Evolutionary conservation across 2,329 filamentous ascomycete species (phyloP).

Genomic region (Pseudogymnoascus sp.): DNA sequence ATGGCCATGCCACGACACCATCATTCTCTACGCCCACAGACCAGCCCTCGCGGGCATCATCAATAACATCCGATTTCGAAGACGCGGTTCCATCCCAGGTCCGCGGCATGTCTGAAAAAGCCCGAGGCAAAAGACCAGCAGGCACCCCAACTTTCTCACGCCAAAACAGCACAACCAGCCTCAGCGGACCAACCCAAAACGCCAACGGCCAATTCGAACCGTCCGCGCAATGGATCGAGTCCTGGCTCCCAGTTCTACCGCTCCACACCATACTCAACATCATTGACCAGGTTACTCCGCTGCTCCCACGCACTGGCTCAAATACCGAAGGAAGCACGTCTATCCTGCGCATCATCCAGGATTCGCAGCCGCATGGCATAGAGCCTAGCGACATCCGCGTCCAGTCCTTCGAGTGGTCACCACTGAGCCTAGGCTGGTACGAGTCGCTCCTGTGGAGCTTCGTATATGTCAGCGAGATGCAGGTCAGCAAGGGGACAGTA

Average conservation of each 20-base stretch:
- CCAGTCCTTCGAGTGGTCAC: slow-evolving; percentile 91
- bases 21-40: slow-evolving; percentile 56
- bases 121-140: slow-evolving; percentile 88
- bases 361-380: slow-evolving; percentile 58
- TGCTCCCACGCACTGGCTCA: slow-evolving; percentile 40
- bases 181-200: slow-evolving; percentile 29
- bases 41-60: slow-evolving; percentile 56
- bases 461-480: slow-evolving; percentile 84
- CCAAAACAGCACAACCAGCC: slow-evolving; percentile 80
- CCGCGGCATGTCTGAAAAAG: slow-evolving; percentile 94
- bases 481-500: slow-evolving; percentile 74
- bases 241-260: slow-evolving; percentile 85
- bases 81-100: slow-evolving; percentile 76
- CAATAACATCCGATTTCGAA: slow-evolving; percentile 56
- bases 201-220: slow-evolving; percentile 60
- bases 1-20: slow-evolving; percentile 46
- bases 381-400: slow-evolving; percentile 68
- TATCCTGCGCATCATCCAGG: slow-evolving; percentile 46
- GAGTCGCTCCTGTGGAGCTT: slow-evolving; percentile 91
- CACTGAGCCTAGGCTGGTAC: slow-evolving; percentile 87
- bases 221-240: slow-evolving; percentile 78
- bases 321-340: slow-evolving; percentile 36
- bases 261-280: slow-evolving; percentile 77
- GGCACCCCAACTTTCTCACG: slow-evolving; percentile 75
- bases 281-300: slow-evolving; percentile 55